phyloP scores from a whole-genome alignment of 2,329 filamentous ascomycete genomes.

The Waltergamsia citrina region DNA sequence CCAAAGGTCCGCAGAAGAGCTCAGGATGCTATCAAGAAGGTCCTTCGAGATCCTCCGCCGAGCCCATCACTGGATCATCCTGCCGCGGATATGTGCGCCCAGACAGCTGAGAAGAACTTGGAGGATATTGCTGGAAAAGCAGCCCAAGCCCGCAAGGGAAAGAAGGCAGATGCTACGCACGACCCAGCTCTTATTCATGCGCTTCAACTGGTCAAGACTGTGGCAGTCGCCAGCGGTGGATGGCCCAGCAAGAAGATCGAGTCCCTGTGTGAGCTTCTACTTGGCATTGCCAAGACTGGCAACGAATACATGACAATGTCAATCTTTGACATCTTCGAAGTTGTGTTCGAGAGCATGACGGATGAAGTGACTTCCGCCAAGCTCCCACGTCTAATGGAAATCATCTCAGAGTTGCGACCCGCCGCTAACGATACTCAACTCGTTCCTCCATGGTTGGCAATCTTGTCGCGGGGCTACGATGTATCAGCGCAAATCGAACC shows the following conservation, averaged over 20 bases:
- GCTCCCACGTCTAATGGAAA: constrained; percentile 78
- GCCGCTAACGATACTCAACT: constrained; percentile 90
- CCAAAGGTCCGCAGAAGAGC: constrained; percentile 93
- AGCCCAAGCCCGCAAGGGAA: constrained; percentile 49
- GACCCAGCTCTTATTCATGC: constrained; percentile 86
- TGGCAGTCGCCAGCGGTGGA: constrained; percentile 78
- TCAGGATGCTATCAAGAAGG: constrained; percentile 76
- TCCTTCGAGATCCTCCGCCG: constrained; percentile 78
- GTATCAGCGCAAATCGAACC: constrained; percentile 82
- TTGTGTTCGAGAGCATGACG: constrained; percentile 87
- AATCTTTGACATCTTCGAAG: constrained; percentile 93
- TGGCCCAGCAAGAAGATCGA: constrained; percentile 98
- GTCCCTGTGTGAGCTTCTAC: constrained; percentile 75
- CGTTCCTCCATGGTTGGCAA: constrained; percentile 92
- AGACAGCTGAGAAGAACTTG: constrained; percentile 75
- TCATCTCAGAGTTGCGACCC: constrained; percentile 85
- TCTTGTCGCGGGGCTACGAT: constrained; percentile 88
- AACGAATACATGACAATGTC: constrained; percentile 97
- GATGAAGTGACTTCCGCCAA: constrained; percentile 84
- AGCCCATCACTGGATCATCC: constrained; percentile 91
- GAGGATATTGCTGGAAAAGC: constrained; percentile 61
- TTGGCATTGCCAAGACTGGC: constrained; percentile 79
- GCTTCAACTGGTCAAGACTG: constrained; percentile 82
- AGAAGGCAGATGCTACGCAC: constrained; percentile 50
- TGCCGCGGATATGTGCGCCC: constrained; percentile 91